phyloP scores from a whole-genome alignment of 2,329 filamentous ascomycete genomes.

The Aspergillus udagawae region DNA sequence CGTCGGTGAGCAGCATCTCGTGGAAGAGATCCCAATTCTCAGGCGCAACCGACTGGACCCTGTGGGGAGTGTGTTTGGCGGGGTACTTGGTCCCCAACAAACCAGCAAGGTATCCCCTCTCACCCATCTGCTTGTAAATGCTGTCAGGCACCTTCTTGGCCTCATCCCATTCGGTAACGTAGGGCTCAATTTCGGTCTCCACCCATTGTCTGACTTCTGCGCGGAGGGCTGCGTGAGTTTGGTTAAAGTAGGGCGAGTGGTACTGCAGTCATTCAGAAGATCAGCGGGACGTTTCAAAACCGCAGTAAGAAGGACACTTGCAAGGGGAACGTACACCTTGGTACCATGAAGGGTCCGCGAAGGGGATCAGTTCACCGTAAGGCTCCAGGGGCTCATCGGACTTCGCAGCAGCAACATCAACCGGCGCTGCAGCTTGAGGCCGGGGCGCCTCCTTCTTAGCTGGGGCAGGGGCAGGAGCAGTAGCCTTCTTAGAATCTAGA shows the following conservation, averaged over 20 bases:
- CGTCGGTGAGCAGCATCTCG: slow-evolving; percentile 91
- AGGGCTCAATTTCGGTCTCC: slow-evolving; percentile 80
- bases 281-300: slow-evolving; percentile 2
- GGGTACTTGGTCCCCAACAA: slow-evolving; percentile 78
- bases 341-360: slow-evolving; percentile 91
- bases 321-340: slow-evolving; percentile 64
- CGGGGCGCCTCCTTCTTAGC: slow-evolving; percentile 51
- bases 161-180: slow-evolving; percentile 96
- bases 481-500: slow-evolving; percentile 76
- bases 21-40: slow-evolving; percentile 99
- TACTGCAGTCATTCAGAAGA: slow-evolving; percentile 54
- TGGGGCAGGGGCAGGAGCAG: slow-evolving; percentile 45
- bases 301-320: neutral
- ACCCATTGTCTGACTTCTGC: slow-evolving; percentile 91
- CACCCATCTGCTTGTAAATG: slow-evolving; percentile 95
- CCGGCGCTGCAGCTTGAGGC: slow-evolving; percentile 51
- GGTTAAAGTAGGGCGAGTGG: slow-evolving; percentile 94
- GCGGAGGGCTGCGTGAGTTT: slow-evolving; percentile 85
- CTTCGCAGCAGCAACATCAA: slow-evolving; percentile 45
- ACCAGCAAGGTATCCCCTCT: slow-evolving; percentile 86
- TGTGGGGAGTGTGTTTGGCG: slow-evolving; percentile 65
- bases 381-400: slow-evolving; percentile 73
- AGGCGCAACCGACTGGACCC: slow-evolving; percentile 70
- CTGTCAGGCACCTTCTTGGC: slow-evolving; percentile 80
- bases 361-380: slow-evolving; percentile 83